Evolutionary conservation across 202 grass and related monocot species (phyloP).

Genomic region (Sporobolus alterniflorus): DNA sequence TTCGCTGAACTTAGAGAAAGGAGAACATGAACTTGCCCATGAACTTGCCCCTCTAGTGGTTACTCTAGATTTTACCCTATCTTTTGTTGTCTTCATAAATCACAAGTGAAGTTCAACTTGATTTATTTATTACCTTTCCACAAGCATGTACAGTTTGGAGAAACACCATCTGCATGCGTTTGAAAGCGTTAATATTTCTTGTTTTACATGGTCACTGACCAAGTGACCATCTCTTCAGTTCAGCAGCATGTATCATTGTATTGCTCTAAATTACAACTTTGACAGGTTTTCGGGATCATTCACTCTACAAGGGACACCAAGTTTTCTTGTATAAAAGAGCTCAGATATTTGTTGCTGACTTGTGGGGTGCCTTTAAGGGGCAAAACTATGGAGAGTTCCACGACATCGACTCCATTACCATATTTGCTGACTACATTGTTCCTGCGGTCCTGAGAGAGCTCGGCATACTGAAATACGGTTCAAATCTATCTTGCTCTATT

Average conservation of each 20-base stretch:
- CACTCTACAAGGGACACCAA: constrained; percentile 92
- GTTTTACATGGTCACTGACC: background rate
- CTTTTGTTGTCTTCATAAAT: background rate
- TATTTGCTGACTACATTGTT: constrained; percentile 94
- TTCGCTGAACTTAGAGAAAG: background rate
- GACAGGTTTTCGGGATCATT: constrained; percentile 89
- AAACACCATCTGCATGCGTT: background rate
- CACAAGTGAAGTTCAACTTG: background rate
- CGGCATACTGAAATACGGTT: constrained; percentile 88
- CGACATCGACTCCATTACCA: constrained; percentile 79
- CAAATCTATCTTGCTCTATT: constrained; percentile 58
- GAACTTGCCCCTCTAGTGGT: background rate
- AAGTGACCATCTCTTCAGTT: background rate
- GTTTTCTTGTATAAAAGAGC: constrained; percentile 98
- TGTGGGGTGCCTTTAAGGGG: constrained; percentile 96
- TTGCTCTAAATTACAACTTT: constrained; percentile 4
- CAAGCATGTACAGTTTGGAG: background rate
- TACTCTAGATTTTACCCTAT: background rate
- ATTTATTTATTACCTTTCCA: background rate
- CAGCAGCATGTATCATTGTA: background rate
- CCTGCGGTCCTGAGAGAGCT: constrained; percentile 88
- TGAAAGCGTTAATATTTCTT: background rate
- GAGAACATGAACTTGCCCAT: background rate
- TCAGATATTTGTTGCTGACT: constrained; percentile 97
- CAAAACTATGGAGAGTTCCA: constrained; percentile 76